Evolutionary conservation across 192 early-diverging fungal genomes (phyloP).

Genomic region (Gorgonomyces haynaldii): DNA sequence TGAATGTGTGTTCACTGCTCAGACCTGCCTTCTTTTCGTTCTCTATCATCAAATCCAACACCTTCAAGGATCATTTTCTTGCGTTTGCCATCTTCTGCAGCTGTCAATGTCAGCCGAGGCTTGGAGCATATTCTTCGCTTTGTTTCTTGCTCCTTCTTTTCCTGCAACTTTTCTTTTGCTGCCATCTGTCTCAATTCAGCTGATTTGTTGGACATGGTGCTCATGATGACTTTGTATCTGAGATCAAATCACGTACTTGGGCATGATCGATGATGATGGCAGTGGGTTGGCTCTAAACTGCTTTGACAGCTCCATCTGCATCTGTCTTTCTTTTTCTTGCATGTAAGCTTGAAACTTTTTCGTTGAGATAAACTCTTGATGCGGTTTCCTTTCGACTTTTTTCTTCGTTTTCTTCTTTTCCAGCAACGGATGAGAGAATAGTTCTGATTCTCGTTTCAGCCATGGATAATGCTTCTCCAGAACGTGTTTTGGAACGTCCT

Average conservation of each 20-base stretch:
- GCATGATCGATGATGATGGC: slow-evolving; percentile 4
- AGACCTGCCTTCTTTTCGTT: background rate
- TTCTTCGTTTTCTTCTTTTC: slow-evolving; percentile 5
- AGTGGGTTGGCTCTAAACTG: slow-evolving; percentile 3
- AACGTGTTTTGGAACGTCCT: background rate
- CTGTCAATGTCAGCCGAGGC: too few species aligned
- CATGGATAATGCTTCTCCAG: slow-evolving; percentile 1
- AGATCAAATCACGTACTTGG: background rate
- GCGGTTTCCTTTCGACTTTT: background rate
- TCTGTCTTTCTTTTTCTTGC: slow-evolving; percentile 3
- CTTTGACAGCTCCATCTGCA: background rate
- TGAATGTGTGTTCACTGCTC: slow-evolving; percentile 1
- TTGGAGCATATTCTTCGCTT: background rate
- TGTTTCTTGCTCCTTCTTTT: background rate
- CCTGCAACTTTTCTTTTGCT: background rate
- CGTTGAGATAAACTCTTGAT: background rate
- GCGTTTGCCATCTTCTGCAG: background rate
- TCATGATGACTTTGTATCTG: slow-evolving; percentile 4
- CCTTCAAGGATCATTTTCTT: background rate
- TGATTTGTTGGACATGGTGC: background rate
- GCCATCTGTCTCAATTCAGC: background rate
- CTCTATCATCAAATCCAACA: background rate
- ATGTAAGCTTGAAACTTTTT: slow-evolving; percentile 1
- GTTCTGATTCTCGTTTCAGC: background rate
- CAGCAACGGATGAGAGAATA: background rate